Base-by-base conservation (phyloP, 176 grass and related monocot genomes). In the Oryza officinalis region DNA sequence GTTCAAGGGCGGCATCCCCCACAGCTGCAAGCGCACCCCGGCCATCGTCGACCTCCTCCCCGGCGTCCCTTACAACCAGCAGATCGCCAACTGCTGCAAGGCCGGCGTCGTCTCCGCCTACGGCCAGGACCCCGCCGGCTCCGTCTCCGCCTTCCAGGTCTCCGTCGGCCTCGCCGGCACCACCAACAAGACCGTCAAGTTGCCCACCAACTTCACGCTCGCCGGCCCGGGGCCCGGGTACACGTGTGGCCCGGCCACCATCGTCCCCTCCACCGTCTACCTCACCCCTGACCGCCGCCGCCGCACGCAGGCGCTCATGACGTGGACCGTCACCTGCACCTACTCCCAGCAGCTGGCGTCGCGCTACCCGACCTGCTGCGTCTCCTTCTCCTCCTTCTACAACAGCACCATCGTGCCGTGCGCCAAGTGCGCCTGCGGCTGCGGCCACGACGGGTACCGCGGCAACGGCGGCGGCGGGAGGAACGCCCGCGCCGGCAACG, bases 51-150 rank as follows among this genome's bases (percentile, higher is more conserved):
- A 98, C 81, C 80, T 98, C 73, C 93, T 98, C 8, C 96, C 96
- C 0, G 96, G 96, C n/a, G 93, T 95, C 4, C 96, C 96, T 30
- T 98, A 94, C 91, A 98, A 98, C 82, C 93, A 95, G 84, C 96
- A 98, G 86, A 95, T 98, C 75, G 96, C 96, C 57, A 98, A 96
- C 88, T 98, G 96, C 88, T 98, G 96, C 91, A 93, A 93, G 59
- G 96, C 83, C n/a, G 96, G 96, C 28, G 96, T 98, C 13, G 63
- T 98, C 9, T 75, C 80, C 11, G 86, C 93, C 74, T 98, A 81
- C 60, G 93, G 93, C 20, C 96, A 98, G 83, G 93, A 99, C 65
- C 89, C 83, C 0, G 81, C 89, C 1, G 80, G 57, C 1, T 46
- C 96, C 3, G 77, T 90, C 41, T 87, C 93, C 2, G 49, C 96